Base-by-base conservation (phyloP, 306 rosid genomes). In the Fragaria nilgerrensis region DNA sequence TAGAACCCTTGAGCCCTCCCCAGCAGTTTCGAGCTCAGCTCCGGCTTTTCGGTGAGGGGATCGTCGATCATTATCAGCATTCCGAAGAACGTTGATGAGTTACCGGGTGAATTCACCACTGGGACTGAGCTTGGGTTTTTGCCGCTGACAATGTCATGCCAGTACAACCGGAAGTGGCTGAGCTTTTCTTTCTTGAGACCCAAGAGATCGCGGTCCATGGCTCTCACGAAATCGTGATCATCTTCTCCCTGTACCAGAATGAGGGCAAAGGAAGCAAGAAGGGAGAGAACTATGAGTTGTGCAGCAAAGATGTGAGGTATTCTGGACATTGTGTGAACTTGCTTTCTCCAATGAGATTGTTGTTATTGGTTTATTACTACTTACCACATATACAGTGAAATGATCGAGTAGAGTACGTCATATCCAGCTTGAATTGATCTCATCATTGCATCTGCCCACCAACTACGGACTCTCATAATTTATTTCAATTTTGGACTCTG, bases 1-100 rank as follows among this genome's bases (percentile, higher is more conserved):
- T 88, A 89, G 50, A 91, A 75, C 17, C 98, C 98, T 34, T 88
- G 90, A 5, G 87, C 82, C 75, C 72, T 78, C 27, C 89, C 87
- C 53, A 82, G 52, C 32, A 76, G 63, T 59, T 77, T 81, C 1
- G 90, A 84, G 70, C 62, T 79, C 77, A 59, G 5, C 4, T 79
- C 78, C 7, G 87, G 82, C 12, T 75, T 76, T 70, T 34, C 36
- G 0, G 90, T 86, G 10, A 86, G 47, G 0, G 84, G 77, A 74
- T 84, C 70, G 22, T 84, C 87, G 63, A 84, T 81, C 79, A 72
- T 78, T 22, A 15, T 75, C 1, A 79, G 39, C 0, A 15, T 0
- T 0, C 89, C 91, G 58, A 85, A 85, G 1, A 23, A 69, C 2
- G 67, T 76, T 9, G 85, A 5, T 29, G 80, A 7, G 78, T 87